phyloP scores from a whole-genome alignment of 129 eudicot genomes.

The Erigeron canadensis region DNA sequence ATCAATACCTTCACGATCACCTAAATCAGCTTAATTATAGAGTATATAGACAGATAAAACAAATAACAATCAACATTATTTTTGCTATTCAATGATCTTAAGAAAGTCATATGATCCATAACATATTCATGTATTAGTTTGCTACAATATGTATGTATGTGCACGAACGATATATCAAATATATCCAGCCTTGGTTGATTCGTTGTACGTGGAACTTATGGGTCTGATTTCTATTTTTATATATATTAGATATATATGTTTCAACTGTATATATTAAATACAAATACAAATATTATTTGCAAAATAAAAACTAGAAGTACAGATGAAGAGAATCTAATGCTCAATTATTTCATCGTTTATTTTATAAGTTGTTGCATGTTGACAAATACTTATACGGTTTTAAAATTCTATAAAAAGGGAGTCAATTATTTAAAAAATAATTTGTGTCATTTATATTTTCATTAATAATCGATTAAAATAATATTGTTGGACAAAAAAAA shows the following conservation, averaged over 20 bases:
- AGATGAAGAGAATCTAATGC: conserved; percentile 8
- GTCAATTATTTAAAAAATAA: not conserved
- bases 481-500: not conserved
- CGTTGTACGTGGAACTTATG: not conserved
- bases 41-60: too few species aligned
- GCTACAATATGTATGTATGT: too few species aligned
- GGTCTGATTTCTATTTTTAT: too few species aligned
- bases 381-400: conserved; percentile 9
- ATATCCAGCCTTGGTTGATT: not conserved
- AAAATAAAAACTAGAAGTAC: not conserved
- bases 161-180: too few species aligned
- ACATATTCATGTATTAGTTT: too few species aligned
- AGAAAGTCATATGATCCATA: too few species aligned
- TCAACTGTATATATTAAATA: not conserved
- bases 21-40: too few species aligned
- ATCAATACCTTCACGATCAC: too few species aligned
- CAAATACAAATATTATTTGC: not conserved
- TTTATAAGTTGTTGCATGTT: conserved; percentile 6
- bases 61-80: too few species aligned
- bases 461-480: too few species aligned
- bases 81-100: too few species aligned
- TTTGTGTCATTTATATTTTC: not conserved
- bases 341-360: not conserved
- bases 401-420: not conserved
- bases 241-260: too few species aligned